Conservation (phyloP, 768 basidiomycete species). For the Asterophora parasitica region DNA sequence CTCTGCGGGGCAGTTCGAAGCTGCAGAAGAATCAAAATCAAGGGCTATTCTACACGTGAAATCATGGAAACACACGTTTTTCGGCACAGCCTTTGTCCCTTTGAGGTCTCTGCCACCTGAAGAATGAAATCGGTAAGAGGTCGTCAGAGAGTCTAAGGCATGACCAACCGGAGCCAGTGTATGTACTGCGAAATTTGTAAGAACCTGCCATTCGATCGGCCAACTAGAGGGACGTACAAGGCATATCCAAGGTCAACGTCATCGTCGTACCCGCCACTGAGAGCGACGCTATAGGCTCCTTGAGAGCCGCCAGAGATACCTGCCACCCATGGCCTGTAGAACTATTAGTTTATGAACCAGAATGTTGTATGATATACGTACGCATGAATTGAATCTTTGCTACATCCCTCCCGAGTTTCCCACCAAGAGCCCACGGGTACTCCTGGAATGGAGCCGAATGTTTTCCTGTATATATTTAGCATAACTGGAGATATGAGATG, state of each 20-base stretch:
- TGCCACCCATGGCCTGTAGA: constrained; percentile 69
- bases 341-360: neutral
- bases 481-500: neutral
- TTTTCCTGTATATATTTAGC: constrained; percentile 45
- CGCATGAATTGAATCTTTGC: constrained; percentile 81
- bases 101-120: constrained; percentile 80
- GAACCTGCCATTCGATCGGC: neutral
- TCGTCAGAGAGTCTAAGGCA: neutral
- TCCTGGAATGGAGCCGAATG: constrained; percentile 76
- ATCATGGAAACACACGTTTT: constrained; percentile 64
- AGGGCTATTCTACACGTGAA: neutral
- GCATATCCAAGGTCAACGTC: constrained; percentile 79
- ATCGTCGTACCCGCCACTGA: constrained; percentile 87
- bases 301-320: constrained; percentile 66
- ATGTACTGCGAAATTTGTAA: constrained; percentile 46
- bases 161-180: constrained; percentile 67
- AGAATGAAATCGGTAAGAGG: constrained; percentile 8
- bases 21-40: constrained; percentile 29
- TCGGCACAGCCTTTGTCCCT: constrained; percentile 77
- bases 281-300: constrained; percentile 81
- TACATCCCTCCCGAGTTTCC: constrained; percentile 66
- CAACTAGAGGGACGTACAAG: constrained; percentile 54
- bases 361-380: constrained; percentile 33
- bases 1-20: constrained; percentile 88
- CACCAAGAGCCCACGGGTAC: constrained; percentile 81